Evolutionary conservation across 1,284 basidiomycete genomes (phyloP).

Genomic region (Mrakiaceae sp.): DNA sequence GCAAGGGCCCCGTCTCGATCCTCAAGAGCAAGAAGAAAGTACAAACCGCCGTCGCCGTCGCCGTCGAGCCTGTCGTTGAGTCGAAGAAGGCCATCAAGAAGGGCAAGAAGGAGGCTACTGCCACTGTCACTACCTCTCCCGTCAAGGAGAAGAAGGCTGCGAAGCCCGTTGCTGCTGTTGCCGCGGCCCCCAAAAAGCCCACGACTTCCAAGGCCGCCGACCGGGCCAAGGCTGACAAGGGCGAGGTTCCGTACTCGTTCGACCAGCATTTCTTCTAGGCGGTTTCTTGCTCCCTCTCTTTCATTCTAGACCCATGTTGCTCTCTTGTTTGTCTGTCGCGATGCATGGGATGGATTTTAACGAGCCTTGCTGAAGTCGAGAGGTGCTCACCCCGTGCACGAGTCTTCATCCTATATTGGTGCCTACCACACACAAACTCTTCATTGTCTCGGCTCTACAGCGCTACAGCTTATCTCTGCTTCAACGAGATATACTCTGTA

Average conservation of each 20-base stretch:
- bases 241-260: conserved; percentile 24
- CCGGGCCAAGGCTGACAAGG: conserved; percentile 11
- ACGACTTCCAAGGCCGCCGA: conserved; percentile 18
- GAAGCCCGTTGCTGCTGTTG: conserved; percentile 4
- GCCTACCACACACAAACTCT: too few species aligned
- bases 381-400: too few species aligned
- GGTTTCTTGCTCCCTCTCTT: neutral
- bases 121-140: conserved; percentile 13
- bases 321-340: too few species aligned
- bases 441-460: too few species aligned
- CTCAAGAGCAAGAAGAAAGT: conserved; percentile 5
- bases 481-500: too few species aligned
- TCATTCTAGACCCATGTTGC: neutral
- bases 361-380: too few species aligned
- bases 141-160: conserved; percentile 15
- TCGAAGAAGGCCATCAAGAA: conserved; percentile 15
- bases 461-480: too few species aligned
- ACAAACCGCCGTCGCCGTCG: neutral
- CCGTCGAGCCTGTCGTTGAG: neutral
- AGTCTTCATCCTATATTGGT: too few species aligned
- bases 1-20: conserved; percentile 18
- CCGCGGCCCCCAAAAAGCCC: conserved; percentile 2
- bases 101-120: conserved; percentile 14
- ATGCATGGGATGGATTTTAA: too few species aligned
- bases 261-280: conserved; percentile 23